A percentile compares a stretch with the other conserved stretches of the same genome.
Evolutionary conservation across 371 early-diverging fungal species (phyloP).

Genomic region (Mortierella sp.): DNA sequence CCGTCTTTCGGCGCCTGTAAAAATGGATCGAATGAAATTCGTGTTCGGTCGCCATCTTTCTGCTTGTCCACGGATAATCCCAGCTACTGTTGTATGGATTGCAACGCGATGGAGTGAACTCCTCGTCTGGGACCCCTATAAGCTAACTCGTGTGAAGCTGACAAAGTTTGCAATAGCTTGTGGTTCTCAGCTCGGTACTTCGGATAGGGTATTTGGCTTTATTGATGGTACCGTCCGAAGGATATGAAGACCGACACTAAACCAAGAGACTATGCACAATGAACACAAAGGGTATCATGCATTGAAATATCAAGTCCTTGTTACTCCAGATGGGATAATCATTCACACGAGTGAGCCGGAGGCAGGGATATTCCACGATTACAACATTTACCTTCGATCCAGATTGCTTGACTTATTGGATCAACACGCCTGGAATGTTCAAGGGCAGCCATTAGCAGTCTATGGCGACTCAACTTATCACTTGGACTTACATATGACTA

Average conservation of each 20-base stretch:
- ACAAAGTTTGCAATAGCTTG: not conserved
- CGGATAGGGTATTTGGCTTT: conserved; percentile 7
- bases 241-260: conserved; percentile 4
- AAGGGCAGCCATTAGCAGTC: not conserved
- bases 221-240: conserved; percentile 21
- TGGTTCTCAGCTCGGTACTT: not conserved
- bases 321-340: conserved; percentile 20
- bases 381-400: conserved; percentile 2
- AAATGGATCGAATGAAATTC: not conserved
- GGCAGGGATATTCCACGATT: conserved; percentile 5
- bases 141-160: not conserved
- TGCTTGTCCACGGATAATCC: conserved; percentile 6
- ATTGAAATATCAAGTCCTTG: conserved; percentile 14
- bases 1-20: not conserved
- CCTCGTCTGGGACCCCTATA: not conserved
- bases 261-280: conserved; percentile 9
- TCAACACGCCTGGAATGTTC: conserved; percentile 1
- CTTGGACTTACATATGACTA: too few species aligned
- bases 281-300: conserved; percentile 2
- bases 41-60: conserved; percentile 1
- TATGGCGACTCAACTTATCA: conserved; percentile 12
- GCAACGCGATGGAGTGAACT: not conserved
- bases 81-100: not conserved
- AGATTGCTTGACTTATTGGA: not conserved
- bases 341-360: conserved; percentile 3